Base-by-base conservation (phyloP, 352 stramenopile species). In the Phytophthora idaei region DNA sequence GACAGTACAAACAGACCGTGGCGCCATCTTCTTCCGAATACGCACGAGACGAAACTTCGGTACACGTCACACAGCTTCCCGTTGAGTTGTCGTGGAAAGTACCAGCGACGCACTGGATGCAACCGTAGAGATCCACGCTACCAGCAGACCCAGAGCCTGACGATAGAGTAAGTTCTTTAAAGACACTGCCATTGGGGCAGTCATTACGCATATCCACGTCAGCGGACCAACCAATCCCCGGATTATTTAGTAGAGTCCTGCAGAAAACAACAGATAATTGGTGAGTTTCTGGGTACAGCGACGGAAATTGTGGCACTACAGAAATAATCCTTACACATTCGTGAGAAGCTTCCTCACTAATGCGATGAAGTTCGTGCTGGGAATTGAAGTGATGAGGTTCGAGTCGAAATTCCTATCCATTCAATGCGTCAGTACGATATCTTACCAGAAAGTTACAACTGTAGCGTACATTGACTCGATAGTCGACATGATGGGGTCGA, bases 171-270 rank as follows among this genome's bases (percentile, higher is more conserved):
- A 80, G 73, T 28, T 71, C 65, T 37, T 80, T 70, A 25, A 80
- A 89, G 8, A 91, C 69, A 45, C 78, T 89, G 14, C 83, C 83
- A 21, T 82, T 84, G 0, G 80, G 83, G 45, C 83, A 91, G 10
- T 77, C 62, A 32, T 67, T 73, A 7, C 71, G 73, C 50, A 74
- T 71, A 31, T 69, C 59, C 5, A 77, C 72, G 48, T 78, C 63
- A 0, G 62, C 61, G 0, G 68, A 72, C 53, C 66, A 78, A 0
- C 77, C 75, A 15, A 91, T 80, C 2, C 80, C 82, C 2, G 82
- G 82, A 44, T 91, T 91, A 29, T 77, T 55, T 3, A 65, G 34
- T 25, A 90, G 42, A 11, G 82, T 83, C 15, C 81, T 90, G 46
- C 15, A 29, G 37, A 17, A 45, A 6, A 45, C 17, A 45, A 11